phyloP scores from a whole-genome alignment of 768 basidiomycete species.

The Phanerochaete carnosa region DNA sequence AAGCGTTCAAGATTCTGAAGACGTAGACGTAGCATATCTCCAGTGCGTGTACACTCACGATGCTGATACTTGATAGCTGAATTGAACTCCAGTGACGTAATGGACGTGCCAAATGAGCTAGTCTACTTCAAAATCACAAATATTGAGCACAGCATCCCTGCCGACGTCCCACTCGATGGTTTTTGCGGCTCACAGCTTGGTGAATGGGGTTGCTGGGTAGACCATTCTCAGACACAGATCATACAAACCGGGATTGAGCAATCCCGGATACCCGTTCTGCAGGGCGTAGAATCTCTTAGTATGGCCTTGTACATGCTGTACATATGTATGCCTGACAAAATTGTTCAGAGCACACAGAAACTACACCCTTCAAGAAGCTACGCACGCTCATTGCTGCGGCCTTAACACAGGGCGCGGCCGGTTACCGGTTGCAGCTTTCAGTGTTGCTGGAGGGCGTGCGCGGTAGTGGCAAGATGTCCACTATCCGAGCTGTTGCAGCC shows the following conservation, averaged over 20 bases:
- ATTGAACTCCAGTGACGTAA: not conserved
- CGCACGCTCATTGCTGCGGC: constrained; percentile 58
- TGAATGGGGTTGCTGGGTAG: constrained; percentile 84
- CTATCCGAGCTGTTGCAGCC: constrained; percentile 52
- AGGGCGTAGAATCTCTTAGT: not conserved
- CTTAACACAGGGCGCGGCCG: constrained; percentile 49
- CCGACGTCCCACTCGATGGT: constrained; percentile 39
- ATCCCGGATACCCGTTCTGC: constrained; percentile 51
- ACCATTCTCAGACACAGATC: constrained; percentile 68
- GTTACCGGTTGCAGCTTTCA: constrained; percentile 64
- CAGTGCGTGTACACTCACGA: not conserved
- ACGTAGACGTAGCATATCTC: not conserved
- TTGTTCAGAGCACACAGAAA: not conserved
- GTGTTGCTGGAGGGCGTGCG: constrained; percentile 76
- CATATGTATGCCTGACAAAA: not conserved
- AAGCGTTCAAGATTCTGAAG: not conserved
- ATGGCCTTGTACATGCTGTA: not conserved
- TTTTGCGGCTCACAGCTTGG: constrained; percentile 57
- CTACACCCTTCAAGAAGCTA: constrained; percentile 44
- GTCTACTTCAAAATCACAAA: constrained; percentile 81
- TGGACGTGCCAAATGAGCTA: constrained; percentile 35
- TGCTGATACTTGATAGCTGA: not conserved
- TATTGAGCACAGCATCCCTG: constrained; percentile 60
- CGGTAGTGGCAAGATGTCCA: constrained; percentile 79
- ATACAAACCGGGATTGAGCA: constrained; percentile 79